Base-by-base conservation (phyloP, 2,329 filamentous ascomycete genomes). In the Penicillium paneum region DNA sequence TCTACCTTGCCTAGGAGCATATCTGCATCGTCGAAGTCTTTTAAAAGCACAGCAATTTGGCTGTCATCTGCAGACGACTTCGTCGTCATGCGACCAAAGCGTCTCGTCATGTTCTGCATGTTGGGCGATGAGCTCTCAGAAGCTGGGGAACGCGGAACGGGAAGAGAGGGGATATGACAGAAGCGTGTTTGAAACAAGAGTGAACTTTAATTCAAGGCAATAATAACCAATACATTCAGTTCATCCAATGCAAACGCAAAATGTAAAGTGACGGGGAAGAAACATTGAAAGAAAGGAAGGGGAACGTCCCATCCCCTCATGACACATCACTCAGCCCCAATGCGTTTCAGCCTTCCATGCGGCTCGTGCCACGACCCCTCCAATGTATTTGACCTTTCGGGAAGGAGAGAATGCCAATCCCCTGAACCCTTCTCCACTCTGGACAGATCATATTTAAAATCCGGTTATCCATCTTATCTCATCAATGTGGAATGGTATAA, bases 1-100 rank as follows among this genome's bases (percentile, higher is more conserved):
- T 76, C 54, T 77, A 91, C 89, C 79, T 85, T 86, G 60, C 83
- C 81, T 59, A 94, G 79, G 68, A 92, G 82, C 62, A 83, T 83
- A 71, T 94, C 88, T 26, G 87, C 88, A 71, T 92, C 86, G 63
- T 91, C 87, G 68, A 91, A 94, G 67, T 94, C 90, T 64, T 84
- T 86, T 53, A 95, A 76, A 50, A 94, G 78, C 41, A 87, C 81
- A 11, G 86, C 85, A 42, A 93, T 85, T 67, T 90, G 87, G 61
- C 86, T 86, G 69, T 90, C 87, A 72, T 94, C 88, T 53, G 87
- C 88, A 24, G 86, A 84, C 58, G 85, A 82, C 67, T 83, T 84
- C 74, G 85, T 81, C 68, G 92, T 83, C 72, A 83, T 86, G 57
- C 63, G 63, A 52, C 88, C 89, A 63, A 92, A 87, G 67, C 87